Conservation (phyloP, 192 early-diverging fungal species). For the Coemansia javaensis region DNA sequence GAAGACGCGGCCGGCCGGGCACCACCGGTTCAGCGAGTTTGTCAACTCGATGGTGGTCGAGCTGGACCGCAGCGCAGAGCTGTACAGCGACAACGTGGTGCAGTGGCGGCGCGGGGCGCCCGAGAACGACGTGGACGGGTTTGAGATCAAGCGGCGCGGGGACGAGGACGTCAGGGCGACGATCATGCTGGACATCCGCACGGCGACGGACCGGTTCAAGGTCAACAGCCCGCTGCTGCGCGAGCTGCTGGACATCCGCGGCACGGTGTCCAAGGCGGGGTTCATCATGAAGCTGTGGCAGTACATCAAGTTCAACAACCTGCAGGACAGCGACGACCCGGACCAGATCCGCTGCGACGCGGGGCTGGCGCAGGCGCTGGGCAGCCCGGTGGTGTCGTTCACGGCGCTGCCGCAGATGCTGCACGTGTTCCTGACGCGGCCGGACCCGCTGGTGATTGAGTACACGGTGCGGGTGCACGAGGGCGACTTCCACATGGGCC, state of each 20-base stretch:
- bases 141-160: conserved; percentile 91
- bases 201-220: conserved; percentile 76
- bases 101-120: conserved; percentile 38
- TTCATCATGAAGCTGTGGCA: conserved; percentile 91
- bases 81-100: conserved; percentile 63
- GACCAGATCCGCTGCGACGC: conserved; percentile 80
- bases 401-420: conserved; percentile 79
- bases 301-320: conserved; percentile 87
- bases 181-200: conserved; percentile 76
- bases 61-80: conserved; percentile 68
- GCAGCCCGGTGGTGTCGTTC: conserved; percentile 64
- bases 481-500: conserved; percentile 71
- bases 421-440: conserved; percentile 63
- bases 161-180: conserved; percentile 76
- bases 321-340: conserved; percentile 90
- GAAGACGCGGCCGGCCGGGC: conserved; percentile 53
- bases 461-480: conserved; percentile 75
- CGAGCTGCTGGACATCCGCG: conserved; percentile 71
- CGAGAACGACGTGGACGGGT: conserved; percentile 60
- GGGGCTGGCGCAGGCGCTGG: conserved; percentile 65
- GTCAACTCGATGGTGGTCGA: conserved; percentile 80
- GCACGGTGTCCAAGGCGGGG: conserved; percentile 21
- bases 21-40: conserved; percentile 88
- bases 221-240: conserved; percentile 64
- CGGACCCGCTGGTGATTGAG: conserved; percentile 84